Conservation (phyloP, 108 stramenopile genomes). For the Fistulifera pelliculosa region DNA sequence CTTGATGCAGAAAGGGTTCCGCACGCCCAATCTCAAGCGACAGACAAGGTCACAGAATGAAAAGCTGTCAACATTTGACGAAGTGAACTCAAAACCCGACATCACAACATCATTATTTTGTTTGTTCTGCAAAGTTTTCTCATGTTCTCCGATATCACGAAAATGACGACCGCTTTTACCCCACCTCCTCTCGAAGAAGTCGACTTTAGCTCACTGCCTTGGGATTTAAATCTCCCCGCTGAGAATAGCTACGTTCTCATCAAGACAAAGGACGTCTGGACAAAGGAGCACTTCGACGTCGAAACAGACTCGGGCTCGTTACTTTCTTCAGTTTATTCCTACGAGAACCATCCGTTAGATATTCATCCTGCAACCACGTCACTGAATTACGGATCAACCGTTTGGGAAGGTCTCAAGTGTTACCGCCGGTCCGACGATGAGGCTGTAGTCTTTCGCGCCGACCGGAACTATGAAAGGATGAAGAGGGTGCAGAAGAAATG, state of each 20-base stretch:
- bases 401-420: constrained; percentile 84
- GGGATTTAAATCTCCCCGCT: constrained; percentile 74
- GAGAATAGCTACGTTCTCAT: constrained; percentile 66
- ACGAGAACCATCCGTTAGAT: constrained; percentile 34
- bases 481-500: constrained; percentile 57
- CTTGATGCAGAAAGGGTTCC: no score
- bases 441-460: constrained; percentile 68
- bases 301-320: constrained; percentile 34
- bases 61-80: no score
- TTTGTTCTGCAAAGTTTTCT: neutral
- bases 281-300: constrained; percentile 41
- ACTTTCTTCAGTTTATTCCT: constrained; percentile 45
- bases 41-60: no score
- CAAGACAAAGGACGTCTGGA: constrained; percentile 55
- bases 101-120: no score
- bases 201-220: constrained; percentile 63
- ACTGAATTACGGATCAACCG: constrained; percentile 76
- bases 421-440: constrained; percentile 46
- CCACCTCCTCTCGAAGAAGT: constrained; percentile 43
- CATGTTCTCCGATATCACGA: neutral
- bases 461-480: constrained; percentile 63
- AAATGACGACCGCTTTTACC: neutral
- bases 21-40: no score
- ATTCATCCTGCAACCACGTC: constrained; percentile 63
- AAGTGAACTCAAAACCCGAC: no score